Percentiles rank a stretch among this genome's conserved stretches.
phyloP scores from a whole-genome alignment of 768 basidiomycete species.

The Baorangia bicolor region DNA sequence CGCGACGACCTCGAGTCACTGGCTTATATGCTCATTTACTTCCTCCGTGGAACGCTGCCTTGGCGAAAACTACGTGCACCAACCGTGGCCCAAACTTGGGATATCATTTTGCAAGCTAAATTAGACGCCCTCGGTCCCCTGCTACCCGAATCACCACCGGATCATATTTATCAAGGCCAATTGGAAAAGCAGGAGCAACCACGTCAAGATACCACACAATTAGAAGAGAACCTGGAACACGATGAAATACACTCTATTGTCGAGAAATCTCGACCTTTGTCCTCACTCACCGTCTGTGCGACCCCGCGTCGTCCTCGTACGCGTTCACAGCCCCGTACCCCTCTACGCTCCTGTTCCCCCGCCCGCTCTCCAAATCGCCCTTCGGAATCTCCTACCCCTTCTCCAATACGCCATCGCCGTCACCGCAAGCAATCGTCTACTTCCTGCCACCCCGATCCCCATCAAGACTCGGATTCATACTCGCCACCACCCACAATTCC shows the following conservation, averaged over 20 bases:
- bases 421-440: constrained; percentile 21
- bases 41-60: constrained; percentile 72
- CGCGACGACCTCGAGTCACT: constrained; percentile 79
- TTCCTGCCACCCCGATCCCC: constrained; percentile 17
- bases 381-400: constrained; percentile 13
- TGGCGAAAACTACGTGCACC: constrained; percentile 74
- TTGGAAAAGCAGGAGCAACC: constrained; percentile 3
- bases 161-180: constrained; percentile 9
- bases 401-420: constrained; percentile 15
- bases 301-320: constrained; percentile 14
- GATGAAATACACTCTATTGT: constrained; percentile 10
- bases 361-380: constrained; percentile 5
- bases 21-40: constrained; percentile 83
- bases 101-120: constrained; percentile 73
- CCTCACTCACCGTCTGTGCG: neutral
- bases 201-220: constrained; percentile 1
- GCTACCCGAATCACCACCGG: constrained; percentile 15
- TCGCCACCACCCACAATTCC: constrained; percentile 34
- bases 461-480: constrained; percentile 9
- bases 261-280: constrained; percentile 20
- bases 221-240: constrained; percentile 10
- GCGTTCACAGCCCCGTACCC: constrained; percentile 20
- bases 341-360: constrained; percentile 12
- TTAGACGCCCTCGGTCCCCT: constrained; percentile 48
- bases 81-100: constrained; percentile 70